Percentiles rank a stretch among this genome's conserved stretches.
Conservation (phyloP, 352 stramenopile genomes). For the Pythium brassicae region DNA sequence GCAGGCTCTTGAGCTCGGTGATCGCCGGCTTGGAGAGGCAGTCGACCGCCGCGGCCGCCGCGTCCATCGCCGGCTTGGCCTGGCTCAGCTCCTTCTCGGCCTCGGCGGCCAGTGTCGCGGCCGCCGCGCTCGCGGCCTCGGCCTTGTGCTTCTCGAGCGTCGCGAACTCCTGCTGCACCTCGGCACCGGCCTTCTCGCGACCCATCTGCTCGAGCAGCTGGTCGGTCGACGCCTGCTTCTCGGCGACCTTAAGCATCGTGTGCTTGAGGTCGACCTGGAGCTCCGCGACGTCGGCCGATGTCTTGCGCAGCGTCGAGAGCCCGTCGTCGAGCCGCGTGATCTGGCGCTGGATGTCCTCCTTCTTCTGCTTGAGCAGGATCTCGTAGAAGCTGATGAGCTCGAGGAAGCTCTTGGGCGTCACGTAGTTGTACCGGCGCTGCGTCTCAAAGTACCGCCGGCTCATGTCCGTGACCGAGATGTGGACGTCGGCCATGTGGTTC, state of each 20-base stretch:
- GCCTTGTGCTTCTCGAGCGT: constrained; percentile 94
- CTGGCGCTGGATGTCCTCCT: constrained; percentile 92
- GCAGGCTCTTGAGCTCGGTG: constrained; percentile 96
- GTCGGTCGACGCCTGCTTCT: constrained; percentile 95
- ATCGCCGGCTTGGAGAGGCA: constrained; percentile 96
- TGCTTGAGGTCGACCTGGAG: constrained; percentile 94
- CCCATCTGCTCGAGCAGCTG: constrained; percentile 94
- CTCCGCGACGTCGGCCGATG: constrained; percentile 94
- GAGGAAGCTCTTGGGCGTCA: constrained; percentile 98
- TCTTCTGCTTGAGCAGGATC: constrained; percentile 94
- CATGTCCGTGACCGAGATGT: constrained; percentile 96
- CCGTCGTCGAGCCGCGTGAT: constrained; percentile 96
- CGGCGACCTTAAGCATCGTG: constrained; percentile 94
- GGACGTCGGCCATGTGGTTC: constrained; percentile 97
- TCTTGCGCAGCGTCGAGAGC: constrained; percentile 95
- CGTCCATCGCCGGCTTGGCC: constrained; percentile 97
- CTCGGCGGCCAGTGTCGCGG: constrained; percentile 90
- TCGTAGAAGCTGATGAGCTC: constrained; percentile 98
- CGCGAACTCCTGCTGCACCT: constrained; percentile 93
- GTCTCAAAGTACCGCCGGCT: constrained; percentile 94
- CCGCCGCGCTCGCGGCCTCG: constrained; percentile 87
- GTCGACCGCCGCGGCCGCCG: constrained; percentile 92
- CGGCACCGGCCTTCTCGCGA: constrained; percentile 90
- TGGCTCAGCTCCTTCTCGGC: constrained; percentile 94
- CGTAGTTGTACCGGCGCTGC: constrained; percentile 97